Conservation (phyloP, 2,329 filamentous ascomycete genomes). For the Penicillium sp. region DNA sequence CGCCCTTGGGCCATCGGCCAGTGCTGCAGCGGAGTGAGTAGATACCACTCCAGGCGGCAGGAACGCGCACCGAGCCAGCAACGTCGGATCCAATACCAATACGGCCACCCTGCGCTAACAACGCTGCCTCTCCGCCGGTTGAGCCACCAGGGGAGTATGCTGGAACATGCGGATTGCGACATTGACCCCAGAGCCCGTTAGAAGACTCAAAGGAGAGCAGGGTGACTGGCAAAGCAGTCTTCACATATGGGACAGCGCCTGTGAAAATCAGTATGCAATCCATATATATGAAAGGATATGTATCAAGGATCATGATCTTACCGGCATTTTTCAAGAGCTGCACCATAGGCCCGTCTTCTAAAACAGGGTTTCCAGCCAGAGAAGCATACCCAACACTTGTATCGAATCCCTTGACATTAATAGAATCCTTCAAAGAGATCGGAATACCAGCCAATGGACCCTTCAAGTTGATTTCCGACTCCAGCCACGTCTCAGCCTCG, state of each 20-base stretch:
- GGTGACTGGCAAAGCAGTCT: conserved; percentile 85
- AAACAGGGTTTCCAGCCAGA: conserved; percentile 64
- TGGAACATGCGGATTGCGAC: conserved; percentile 77
- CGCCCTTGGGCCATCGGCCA: conserved; percentile 83
- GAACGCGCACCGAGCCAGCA: conserved; percentile 80
- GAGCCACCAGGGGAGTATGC: conserved; percentile 85
- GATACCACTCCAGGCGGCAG: conserved; percentile 85
- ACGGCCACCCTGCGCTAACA: conserved; percentile 75
- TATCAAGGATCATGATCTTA: conserved; percentile 15
- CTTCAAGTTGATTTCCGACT: conserved; percentile 64
- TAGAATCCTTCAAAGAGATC: conserved; percentile 74
- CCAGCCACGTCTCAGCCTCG: conserved; percentile 71
- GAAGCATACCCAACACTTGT: conserved; percentile 75
- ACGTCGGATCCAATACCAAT: conserved; percentile 92
- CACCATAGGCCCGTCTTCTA: conserved; percentile 68
- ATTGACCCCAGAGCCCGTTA: conserved; percentile 76
- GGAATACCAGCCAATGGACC: conserved; percentile 85
- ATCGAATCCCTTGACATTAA: conserved; percentile 80
- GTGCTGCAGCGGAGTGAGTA: conserved; percentile 85
- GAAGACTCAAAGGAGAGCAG: conserved; percentile 81
- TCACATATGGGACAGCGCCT: conserved; percentile 85
- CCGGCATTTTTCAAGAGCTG: conserved; percentile 77
- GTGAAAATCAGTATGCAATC: conserved; percentile 4
- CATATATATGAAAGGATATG: neutral
- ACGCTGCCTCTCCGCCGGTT: conserved; percentile 77